Base-by-base conservation (phyloP, 768 basidiomycete species). In the Daedaleopsis sinensis region DNA sequence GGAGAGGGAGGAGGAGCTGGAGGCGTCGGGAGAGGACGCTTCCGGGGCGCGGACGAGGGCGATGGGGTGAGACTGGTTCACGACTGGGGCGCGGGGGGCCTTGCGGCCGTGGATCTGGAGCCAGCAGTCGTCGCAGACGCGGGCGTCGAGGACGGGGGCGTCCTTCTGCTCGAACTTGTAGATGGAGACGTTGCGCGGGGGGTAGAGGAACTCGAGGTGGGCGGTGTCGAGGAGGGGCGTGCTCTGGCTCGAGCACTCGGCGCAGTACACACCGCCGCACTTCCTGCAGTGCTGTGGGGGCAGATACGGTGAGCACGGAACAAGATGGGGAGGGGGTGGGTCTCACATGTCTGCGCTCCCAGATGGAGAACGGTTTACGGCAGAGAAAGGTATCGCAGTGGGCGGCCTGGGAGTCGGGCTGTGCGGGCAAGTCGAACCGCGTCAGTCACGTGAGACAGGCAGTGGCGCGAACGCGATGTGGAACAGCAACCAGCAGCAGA, bases 251-350 rank as follows among this genome's bases (percentile, higher is more conserved):
- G 86, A 82, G 71, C 91, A 93, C 7, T 80, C 72, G 51, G 73
- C 72, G 74, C 91, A 93, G 71, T 86, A 92, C 35, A 93, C 77
- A 63, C 89, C 90, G 52, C 91, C 91, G 65, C 91, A 93, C 71
- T 92, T 93, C 72, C 91, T 84, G 74, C 91, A 93, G 62, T 93
- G 91, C 88, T 90, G 70, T 43, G 27, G 36, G 67, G 38, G 23
- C 32, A 59, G 61, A 62, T 52, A 55, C 57, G 63, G 59, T 68
- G 64, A 58, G 67, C 68, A 63, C 68, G 69, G 73, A 68, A 49
- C 32, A 52, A 18, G 52, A 35, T 44, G 39, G 56, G 57, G n/a
- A 37, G 37, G 50, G 11, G 36, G 9, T 49, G 52, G 49, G 16
- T 81, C 88, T 68, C 70, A 90, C 88, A 70, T 93, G 91, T 76